Evolutionary conservation across 1,139 yeast species (phyloP), one percentile per base, ranked within the genome.

Genomic region (Suhomyces taliae): DNA sequence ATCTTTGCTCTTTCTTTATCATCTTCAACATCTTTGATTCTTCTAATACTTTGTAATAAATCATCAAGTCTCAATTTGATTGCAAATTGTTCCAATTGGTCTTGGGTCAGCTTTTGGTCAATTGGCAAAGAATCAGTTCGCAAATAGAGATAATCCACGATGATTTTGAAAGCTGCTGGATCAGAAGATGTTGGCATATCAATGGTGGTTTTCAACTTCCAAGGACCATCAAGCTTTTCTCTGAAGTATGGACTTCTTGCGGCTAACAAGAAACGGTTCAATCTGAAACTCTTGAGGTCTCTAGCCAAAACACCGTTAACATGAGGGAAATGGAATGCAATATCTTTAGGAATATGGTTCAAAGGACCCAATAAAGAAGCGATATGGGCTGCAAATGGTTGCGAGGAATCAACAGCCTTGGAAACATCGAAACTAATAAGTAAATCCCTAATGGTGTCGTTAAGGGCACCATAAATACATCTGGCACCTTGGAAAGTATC

Each of bases 401-500:
- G 87, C n/a, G 75, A 71, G 12, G 74, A 62, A 60, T 87, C 90
- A 7, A 83, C 84, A 0, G 84, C 81, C 57, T 85, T 87, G 5
- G 89, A 79, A 41, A 87, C 77, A 59, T 85, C 90, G 58, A 77
- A 83, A 47, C 82, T 74, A 15, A 83, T 61, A 47, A 87, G 64
- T 27, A 85, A 61, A 44, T 79, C 76, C 41, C 90, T 65, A 27
- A 87, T 87, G 10, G 70, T 65, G 57, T 85, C 90, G 27, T 79
- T 87, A 47, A 87, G 65, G 0, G 95, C 95, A 2, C 91, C 95
- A 59, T 87, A 86, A 2, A 87, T 74, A 54, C 93, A 87, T 39
- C 95, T 73, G 9, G 86, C 90, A 2, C 95, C 95, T 62, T 87
- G 88, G 59, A 82, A 83, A 19, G 90, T 83, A 58, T 87, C 93